Conservation (phyloP, 495 filamentous ascomycete genomes). For the Trichocladium antarcticum region DNA sequence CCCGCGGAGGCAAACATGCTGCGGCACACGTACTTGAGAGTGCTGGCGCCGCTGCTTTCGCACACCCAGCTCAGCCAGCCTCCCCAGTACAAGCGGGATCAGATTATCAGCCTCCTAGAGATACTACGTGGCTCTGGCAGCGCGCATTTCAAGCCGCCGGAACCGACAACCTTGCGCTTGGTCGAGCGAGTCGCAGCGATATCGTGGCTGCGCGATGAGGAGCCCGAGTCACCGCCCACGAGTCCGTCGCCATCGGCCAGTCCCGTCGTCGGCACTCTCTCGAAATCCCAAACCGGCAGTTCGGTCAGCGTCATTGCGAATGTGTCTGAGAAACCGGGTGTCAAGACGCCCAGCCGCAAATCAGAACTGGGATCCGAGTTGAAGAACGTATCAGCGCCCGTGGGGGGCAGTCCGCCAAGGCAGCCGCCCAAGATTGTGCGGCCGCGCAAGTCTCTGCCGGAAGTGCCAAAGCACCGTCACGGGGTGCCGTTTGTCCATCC, state of each 20-base stretch:
- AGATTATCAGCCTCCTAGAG: slow-evolving; percentile 62
- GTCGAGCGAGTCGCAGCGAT: slow-evolving; percentile 72
- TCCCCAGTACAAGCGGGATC: slow-evolving; percentile 85
- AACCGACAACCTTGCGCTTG: slow-evolving; percentile 78
- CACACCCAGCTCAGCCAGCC: slow-evolving; percentile 80
- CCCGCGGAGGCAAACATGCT: slow-evolving; percentile 69
- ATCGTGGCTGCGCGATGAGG: slow-evolving; percentile 58
- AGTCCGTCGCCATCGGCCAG: slow-evolving; percentile 32
- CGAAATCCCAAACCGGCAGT: slow-evolving; percentile 37
- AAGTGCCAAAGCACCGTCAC: slow-evolving; percentile 38
- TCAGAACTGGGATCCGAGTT: slow-evolving; percentile 20
- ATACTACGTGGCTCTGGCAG: slow-evolving; percentile 51
- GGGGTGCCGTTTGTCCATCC: slow-evolving; percentile 34
- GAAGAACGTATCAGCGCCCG: slow-evolving; percentile 6
- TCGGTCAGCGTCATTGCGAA: slow-evolving; percentile 62
- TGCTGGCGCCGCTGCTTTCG: slow-evolving; percentile 77
- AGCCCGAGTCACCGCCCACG: slow-evolving; percentile 22
- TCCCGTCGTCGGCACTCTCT: slow-evolving; percentile 44
- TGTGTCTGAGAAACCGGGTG: slow-evolving; percentile 72
- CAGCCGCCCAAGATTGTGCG: slow-evolving; percentile 21
- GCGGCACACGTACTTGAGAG: slow-evolving; percentile 94
- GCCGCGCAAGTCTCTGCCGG: slow-evolving; percentile 35
- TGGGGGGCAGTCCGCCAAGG: slow-evolving; percentile 8
- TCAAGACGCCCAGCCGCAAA: slow-evolving; percentile 67
- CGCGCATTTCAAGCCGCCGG: slow-evolving; percentile 78